A percentile compares a stretch with the other conserved stretches of the same genome.
phyloP scores from a whole-genome alignment of 129 eudicot species.

The Silybum marianum region DNA sequence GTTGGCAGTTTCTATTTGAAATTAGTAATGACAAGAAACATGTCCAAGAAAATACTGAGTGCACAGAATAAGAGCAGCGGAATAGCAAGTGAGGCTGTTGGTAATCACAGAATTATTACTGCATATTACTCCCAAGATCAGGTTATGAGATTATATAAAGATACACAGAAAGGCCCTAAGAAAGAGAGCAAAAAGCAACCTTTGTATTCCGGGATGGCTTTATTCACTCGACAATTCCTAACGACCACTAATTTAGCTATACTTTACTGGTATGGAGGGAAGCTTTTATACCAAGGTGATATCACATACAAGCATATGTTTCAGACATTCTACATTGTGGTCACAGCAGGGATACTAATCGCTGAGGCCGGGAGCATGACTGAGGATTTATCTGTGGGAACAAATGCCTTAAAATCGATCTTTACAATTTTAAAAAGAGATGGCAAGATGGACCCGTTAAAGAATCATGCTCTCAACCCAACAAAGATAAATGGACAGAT shows the following conservation, averaged over 20 bases:
- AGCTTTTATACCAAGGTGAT: constrained; percentile 55
- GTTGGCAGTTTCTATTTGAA: constrained; percentile 33
- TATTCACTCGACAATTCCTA: constrained; percentile 47
- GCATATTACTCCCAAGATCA: constrained; percentile 31
- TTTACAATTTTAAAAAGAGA: constrained; percentile 55
- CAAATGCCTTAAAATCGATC: constrained; percentile 59
- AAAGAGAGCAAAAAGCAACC: constrained; percentile 39
- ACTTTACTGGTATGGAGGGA: constrained; percentile 86
- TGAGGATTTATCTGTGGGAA: constrained; percentile 69
- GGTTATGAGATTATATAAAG: constrained; percentile 36
- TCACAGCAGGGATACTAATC: constrained; percentile 74
- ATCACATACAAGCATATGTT: constrained; percentile 60
- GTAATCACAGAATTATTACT: constrained; percentile 31
- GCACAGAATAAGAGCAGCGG: constrained; percentile 38
- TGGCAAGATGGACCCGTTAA: constrained; percentile 54
- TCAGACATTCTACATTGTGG: constrained; percentile 70
- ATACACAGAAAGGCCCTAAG: constrained; percentile 34
- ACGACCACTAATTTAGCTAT: constrained; percentile 50
- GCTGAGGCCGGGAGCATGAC: constrained; percentile 90
- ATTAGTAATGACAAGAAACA: constrained; percentile 26
- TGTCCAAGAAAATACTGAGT: constrained; percentile 31
- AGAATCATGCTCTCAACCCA: constrained; percentile 47
- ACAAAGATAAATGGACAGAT: constrained; percentile 55
- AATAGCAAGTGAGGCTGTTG: constrained; percentile 42
- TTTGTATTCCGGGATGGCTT: constrained; percentile 33